Evolutionary conservation across 352 stramenopile genomes (phyloP).

Genomic region (Pythium phragmiticola): DNA sequence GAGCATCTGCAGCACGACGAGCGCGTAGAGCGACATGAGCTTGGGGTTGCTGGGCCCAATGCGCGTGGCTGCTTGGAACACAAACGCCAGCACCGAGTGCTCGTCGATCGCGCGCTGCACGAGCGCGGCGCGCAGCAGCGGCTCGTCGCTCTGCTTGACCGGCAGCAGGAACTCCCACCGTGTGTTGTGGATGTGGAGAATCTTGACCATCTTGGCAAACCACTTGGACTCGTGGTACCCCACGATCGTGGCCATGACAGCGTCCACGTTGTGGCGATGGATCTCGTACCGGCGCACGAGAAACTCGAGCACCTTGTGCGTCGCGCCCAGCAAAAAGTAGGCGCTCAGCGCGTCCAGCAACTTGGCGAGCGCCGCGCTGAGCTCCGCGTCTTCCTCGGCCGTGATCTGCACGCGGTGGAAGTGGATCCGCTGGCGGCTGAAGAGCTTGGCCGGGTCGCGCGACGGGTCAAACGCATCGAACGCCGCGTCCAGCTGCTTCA

Average conservation of each 20-base stretch:
- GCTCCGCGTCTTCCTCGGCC: conserved; percentile 57
- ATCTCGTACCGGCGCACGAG: conserved; percentile 88
- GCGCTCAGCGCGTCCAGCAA: conserved; percentile 82
- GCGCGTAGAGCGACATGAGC: conserved; percentile 84
- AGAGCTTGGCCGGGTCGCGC: conserved; percentile 52
- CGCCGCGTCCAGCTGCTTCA: conserved; percentile 71
- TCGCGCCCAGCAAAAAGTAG: conserved; percentile 74
- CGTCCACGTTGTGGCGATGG: conserved; percentile 85
- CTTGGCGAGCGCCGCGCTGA: conserved; percentile 62
- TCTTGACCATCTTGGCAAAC: conserved; percentile 84
- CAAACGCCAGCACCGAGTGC: conserved; percentile 70
- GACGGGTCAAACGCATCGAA: conserved; percentile 70
- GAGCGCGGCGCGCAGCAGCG: conserved; percentile 62
- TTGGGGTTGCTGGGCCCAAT: conserved; percentile 71
- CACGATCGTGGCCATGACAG: conserved; percentile 77
- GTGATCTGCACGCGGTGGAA: conserved; percentile 75
- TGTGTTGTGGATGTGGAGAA: conserved; percentile 77
- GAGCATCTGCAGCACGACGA: conserved; percentile 80
- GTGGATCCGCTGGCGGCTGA: conserved; percentile 70
- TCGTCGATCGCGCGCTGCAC: conserved; percentile 77
- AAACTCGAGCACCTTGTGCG: conserved; percentile 90
- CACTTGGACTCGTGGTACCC: conserved; percentile 85
- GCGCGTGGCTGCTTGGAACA: conserved; percentile 59
- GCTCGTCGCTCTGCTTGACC: conserved; percentile 69
- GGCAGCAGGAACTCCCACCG: conserved; percentile 82